These are phyloP conservation scores for Parascedosporium putredinis DNA, from an alignment of 2,329 filamentous ascomycete species.

Conservation along the genomic window DNA sequence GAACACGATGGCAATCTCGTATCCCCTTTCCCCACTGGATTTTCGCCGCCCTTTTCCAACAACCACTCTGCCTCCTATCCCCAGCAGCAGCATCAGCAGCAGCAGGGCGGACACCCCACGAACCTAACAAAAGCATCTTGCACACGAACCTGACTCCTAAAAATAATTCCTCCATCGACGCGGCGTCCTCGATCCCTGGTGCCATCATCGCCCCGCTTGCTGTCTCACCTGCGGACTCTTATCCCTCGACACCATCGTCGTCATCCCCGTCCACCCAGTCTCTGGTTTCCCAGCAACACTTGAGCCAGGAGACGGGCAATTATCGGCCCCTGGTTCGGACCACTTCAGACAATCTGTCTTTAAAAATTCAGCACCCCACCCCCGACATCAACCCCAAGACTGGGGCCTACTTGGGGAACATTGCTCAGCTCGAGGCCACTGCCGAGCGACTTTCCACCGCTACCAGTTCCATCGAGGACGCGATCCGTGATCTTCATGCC, in stretches of 20 bases:
- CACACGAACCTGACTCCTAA: not conserved
- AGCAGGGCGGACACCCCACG: not conserved
- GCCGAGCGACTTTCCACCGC: conserved; percentile 60
- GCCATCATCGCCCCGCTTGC: not conserved
- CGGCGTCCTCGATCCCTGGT: not conserved
- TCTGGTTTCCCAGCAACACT: conserved; percentile 12
- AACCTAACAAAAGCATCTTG: not conserved
- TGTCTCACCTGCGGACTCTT: not conserved
- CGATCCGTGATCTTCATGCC: conserved; percentile 62
- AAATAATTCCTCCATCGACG: not conserved
- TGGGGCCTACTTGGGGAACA: conserved; percentile 53
- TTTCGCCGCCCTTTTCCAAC: not conserved
- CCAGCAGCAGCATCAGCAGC: too few relatives aligned
- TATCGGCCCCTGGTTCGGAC: conserved; percentile 36
- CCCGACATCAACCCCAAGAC: conserved; percentile 53
- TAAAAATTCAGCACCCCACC: conserved; percentile 44
- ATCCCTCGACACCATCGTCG: not conserved
- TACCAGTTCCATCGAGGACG: conserved; percentile 66
- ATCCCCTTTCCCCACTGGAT: not conserved
- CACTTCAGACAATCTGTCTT: conserved; percentile 30
- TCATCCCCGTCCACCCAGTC: conserved; percentile 9
- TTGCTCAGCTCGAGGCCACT: conserved; percentile 64
- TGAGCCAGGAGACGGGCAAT: conserved; percentile 10
- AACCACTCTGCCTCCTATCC: too few relatives aligned
- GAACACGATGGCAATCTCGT: not conserved